Evolutionary conservation across 169 alveolate genomes (phyloP), one percentile per base, ranked within the genome.

Genomic region (Plasmodium berghei): DNA sequence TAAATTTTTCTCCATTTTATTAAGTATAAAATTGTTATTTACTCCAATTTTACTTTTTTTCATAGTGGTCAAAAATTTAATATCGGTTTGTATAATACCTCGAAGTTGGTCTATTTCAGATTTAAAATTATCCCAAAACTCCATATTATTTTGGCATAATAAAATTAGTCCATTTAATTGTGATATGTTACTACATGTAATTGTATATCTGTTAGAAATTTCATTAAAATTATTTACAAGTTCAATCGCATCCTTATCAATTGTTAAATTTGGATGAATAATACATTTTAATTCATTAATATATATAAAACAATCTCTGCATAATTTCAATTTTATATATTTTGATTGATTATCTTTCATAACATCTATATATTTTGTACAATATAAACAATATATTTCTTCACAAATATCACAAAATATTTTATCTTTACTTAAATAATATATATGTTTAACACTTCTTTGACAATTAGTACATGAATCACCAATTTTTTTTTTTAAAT

Each of bases 281-380:
- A 77, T 77, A 77, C 54, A 77, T 77, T 77, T 77, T 52, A 77
- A 52, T 77, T 77, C 89, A 64, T 77, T 77, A 63, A 64, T 77
- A 77, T 77, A 77, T 46, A 77, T 77, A 45, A 77, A 77, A 58
- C 89, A 77, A 22, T 77, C 66, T 56, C 42, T 77, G 52, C 89
- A 77, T 58, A 77, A 56, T 64, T 69, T 77, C 46, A 77, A 46
- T 77, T 52, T 77, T 77, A 77, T 77, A 77, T 77, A 77, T 77
- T 77, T 77, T 54, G 52, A 46, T 58, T 77, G 72, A 18, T 55
- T 52, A 40, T 77, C 89, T 64, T 77, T 77, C 89, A 77, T 77
- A 20, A 77, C 16, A 45, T 77, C 89, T 64, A 77, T 77, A 55
- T 70, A 54, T 63, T 77, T 77, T 22, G 34, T 66, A 52, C 89